phyloP scores from a whole-genome alignment of 345 rosid species.

The Citrus unshiu region DNA sequence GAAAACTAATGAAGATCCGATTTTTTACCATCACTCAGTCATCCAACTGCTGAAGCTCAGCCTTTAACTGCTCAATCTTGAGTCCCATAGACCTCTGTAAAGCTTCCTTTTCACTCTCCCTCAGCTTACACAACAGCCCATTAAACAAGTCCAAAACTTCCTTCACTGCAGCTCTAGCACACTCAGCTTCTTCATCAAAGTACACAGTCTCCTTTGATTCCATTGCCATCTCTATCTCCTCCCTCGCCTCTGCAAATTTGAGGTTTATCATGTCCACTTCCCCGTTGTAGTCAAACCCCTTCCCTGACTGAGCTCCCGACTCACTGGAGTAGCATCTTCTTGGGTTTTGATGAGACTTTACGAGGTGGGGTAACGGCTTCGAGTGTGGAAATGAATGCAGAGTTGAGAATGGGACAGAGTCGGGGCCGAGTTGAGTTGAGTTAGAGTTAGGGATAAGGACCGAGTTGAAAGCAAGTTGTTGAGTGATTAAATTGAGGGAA shows the following conservation, averaged over 20 bases:
- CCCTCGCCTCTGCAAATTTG: constrained; percentile 97
- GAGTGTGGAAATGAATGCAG: constrained; percentile 7
- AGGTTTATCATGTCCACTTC: constrained; percentile 82
- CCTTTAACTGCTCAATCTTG: constrained; percentile 94
- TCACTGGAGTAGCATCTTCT: constrained; percentile 34
- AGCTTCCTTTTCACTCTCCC: constrained; percentile 54
- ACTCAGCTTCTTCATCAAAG: constrained; percentile 89
- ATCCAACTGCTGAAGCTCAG: constrained; percentile 78
- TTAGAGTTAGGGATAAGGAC: neutral
- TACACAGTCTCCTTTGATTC: constrained; percentile 92
- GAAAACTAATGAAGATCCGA: neutral
- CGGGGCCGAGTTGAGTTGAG: constrained; percentile 5
- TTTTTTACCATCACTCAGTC: constrained; percentile 37
- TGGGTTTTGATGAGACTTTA: neutral
- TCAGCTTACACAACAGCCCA: constrained; percentile 52
- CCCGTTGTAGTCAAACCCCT: constrained; percentile 50
- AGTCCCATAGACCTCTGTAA: constrained; percentile 92
- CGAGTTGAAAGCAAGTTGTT: neutral
- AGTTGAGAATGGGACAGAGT: constrained; percentile 14
- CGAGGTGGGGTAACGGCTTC: neutral
- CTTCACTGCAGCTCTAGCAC: constrained; percentile 73
- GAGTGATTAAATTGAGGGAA: constrained; percentile 7
- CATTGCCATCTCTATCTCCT: constrained; percentile 97
- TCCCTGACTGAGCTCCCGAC: constrained; percentile 1
- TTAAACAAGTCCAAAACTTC: constrained; percentile 67